These are phyloP conservation scores for Silene noctiflora DNA, from an alignment of 179 eudicot species.

Conservation along the genomic window DNA sequence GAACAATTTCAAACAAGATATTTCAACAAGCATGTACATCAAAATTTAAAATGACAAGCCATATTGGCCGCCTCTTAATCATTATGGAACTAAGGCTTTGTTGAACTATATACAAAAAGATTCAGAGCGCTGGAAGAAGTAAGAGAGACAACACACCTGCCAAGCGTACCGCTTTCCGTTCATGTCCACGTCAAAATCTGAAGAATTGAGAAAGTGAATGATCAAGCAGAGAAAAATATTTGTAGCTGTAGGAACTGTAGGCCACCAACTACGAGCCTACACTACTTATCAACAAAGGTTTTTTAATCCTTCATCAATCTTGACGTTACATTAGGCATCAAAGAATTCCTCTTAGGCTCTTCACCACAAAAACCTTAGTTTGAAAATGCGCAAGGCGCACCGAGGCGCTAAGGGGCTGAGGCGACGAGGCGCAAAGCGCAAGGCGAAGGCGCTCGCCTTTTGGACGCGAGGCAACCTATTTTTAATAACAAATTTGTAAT, in stretches of 20 bases:
- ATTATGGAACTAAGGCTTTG: not conserved
- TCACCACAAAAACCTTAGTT: not conserved
- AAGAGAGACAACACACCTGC: constrained; percentile 56
- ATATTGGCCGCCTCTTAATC: not conserved
- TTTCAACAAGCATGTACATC: constrained; percentile 13
- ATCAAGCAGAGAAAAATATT: constrained; percentile 2
- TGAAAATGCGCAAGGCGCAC: no score
- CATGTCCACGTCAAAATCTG: constrained; percentile 98
- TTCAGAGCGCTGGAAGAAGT: not conserved
- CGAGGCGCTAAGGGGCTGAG: no score
- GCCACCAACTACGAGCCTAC: no score
- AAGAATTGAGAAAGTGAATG: constrained; percentile 12
- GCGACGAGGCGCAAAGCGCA: no score
- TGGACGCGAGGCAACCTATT: no score
- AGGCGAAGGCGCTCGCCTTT: no score
- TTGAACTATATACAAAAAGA: not conserved
- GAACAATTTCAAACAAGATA: constrained; percentile 16
- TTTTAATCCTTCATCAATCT: not conserved
- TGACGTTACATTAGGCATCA: not conserved
- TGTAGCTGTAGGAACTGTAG: not conserved
- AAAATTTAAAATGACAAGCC: no score
- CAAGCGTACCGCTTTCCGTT: constrained; percentile 90
- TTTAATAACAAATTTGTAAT: no score
- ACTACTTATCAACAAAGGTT: not conserved
- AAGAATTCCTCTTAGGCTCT: no score